Base-by-base conservation (phyloP, 805 yeast genomes). In the Lipomyces starkeyi region DNA sequence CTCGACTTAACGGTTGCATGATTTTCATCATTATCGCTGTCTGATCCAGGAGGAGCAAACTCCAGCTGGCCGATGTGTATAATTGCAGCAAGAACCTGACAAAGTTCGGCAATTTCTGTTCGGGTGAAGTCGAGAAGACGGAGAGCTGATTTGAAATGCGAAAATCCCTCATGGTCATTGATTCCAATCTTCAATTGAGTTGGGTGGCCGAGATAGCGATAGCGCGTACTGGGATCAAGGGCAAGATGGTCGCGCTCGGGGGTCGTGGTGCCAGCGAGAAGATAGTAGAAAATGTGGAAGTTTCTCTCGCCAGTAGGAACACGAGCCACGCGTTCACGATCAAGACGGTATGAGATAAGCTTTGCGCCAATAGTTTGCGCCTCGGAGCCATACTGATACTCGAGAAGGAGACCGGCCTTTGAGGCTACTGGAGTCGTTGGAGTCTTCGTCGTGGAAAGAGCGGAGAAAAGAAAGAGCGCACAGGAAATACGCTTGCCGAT, bases 211-310 rank as follows among this genome's bases (percentile, higher is more conserved):
- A 85, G 79, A 73, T 85, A 87, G 35, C 80, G 70, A 73, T 78
- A 81, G 35, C 80, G 78, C 63, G 81, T 80, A 27, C 74, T 68
- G 32, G 76, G 64, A 47, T 75, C 76, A 43, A 86, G 78, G 5
- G 80, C 82, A 60, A 85, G 79, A 43, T 80, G 81, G 6, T 76
- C 74, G 25, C 85, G 77, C 58, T 81, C 82, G 7, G 79, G 73
- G 13, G 76, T 74, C n/a, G 82, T 79, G 61, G 81, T 79, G 1
- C 89, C 89, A 64, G 82, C 82, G 22, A 86, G 77, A 63, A 87
- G 81, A 73, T 85, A 86, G 75, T 86, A 86, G 71, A 86, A 86
- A 2, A 86, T 83, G 71, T 86, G 88, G 76, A 84, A 86, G 76
- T 87, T 86, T 62, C 89, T 79, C 77, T 86, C 90, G 43, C 82